These are phyloP conservation scores for Tagetes patula DNA, from an alignment of 129 eudicot genomes.

Conservation along the genomic window DNA sequence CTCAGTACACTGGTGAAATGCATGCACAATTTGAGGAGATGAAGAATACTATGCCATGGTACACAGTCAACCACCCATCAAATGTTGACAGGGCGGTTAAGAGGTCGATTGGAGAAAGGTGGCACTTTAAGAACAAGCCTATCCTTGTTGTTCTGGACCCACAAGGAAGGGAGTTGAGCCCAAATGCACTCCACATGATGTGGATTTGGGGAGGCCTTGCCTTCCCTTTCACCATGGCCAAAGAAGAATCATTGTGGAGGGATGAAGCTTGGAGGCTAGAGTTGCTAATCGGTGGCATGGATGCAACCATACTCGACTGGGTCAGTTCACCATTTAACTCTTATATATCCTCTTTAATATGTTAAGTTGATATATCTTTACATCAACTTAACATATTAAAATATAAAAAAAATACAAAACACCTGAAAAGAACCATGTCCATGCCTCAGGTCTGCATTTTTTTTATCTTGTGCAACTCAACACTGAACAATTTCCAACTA, in stretches of 20 bases:
- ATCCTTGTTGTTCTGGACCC: constrained; percentile 62
- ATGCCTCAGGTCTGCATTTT: no score
- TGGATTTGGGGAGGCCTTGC: constrained; percentile 67
- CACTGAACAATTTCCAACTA: neutral
- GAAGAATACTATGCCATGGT: constrained; percentile 55
- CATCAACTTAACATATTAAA: no score
- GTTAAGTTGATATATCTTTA: no score
- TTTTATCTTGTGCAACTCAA: neutral
- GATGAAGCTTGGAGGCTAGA: constrained; percentile 63
- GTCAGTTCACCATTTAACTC: constrained; percentile 33
- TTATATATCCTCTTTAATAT: no score
- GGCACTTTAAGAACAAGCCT: constrained; percentile 65
- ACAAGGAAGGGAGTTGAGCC: constrained; percentile 59
- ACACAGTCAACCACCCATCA: constrained; percentile 57
- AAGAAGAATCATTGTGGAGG: constrained; percentile 58
- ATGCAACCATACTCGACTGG: constrained; percentile 48
- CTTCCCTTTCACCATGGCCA: constrained; percentile 51
- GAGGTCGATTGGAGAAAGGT: constrained; percentile 45
- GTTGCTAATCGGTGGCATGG: constrained; percentile 55
- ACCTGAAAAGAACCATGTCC: no score
- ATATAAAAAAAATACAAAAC: no score
- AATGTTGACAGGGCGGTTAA: constrained; percentile 38
- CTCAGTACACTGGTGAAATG: constrained; percentile 43
- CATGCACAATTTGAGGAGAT: constrained; percentile 37
- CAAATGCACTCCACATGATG: constrained; percentile 70